A percentile compares a stretch with the other conserved stretches of the same genome.
Conservation (phyloP, 352 stramenopile species). For the Elongisporangium prolatum region DNA sequence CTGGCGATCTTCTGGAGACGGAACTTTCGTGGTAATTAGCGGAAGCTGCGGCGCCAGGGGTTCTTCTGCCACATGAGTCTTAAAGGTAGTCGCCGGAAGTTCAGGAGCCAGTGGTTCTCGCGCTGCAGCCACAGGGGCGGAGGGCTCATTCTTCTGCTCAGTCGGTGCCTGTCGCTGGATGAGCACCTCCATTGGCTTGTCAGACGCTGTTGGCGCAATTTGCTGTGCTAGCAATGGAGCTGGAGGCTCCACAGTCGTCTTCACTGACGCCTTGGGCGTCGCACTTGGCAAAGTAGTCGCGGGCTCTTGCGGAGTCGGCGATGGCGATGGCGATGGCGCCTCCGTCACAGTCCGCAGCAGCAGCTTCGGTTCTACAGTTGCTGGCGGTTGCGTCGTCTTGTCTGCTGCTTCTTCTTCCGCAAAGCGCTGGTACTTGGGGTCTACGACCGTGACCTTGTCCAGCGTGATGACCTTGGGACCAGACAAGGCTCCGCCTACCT, state of each 20-base stretch:
- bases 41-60: background rate
- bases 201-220: background rate
- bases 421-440: constrained; percentile 1
- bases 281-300: background rate
- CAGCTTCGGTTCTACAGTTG: background rate
- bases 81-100: background rate
- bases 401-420: constrained; percentile 11
- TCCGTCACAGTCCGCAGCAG: background rate
- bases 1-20: background rate
- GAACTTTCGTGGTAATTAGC: background rate
- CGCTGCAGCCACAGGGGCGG: background rate
- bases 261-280: background rate
- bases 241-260: background rate
- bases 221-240: background rate
- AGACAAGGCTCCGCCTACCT: background rate
- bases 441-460: constrained; percentile 11
- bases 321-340: background rate
- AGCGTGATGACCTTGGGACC: constrained; percentile 23
- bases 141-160: background rate
- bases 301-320: background rate
- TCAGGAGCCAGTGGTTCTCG: background rate
- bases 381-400: constrained; percentile 1
- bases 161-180: background rate
- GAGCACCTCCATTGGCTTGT: background rate
- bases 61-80: background rate